A percentile compares a stretch with the other conserved stretches of the same genome.
phyloP scores from a whole-genome alignment of 768 basidiomycete genomes.

The Candolleomyces aberdarensis region DNA sequence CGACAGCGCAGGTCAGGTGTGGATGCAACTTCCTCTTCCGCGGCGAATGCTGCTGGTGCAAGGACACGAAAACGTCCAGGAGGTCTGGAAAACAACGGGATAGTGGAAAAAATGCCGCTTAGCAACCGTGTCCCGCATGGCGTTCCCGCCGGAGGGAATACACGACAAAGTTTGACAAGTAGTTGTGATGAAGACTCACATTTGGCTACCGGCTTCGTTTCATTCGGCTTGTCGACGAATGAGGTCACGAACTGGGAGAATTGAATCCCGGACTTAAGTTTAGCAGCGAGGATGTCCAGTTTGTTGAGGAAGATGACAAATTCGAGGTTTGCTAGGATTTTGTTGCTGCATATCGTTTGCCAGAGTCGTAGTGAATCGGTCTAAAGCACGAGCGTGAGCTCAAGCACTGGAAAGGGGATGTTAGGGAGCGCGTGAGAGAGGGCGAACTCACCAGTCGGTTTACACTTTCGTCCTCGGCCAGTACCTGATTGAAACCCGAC shows the following conservation, averaged over 20 bases:
- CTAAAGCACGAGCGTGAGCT: constrained; percentile 21
- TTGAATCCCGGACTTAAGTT: constrained; percentile 47
- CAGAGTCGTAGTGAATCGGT: constrained; percentile 57
- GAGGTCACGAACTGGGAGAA: constrained; percentile 56
- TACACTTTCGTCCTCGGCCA: constrained; percentile 53
- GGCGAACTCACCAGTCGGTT: constrained; percentile 54
- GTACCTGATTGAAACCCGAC: constrained; percentile 61
- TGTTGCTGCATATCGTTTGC: constrained; percentile 59
- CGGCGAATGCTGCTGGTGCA: constrained; percentile 50
- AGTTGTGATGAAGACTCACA: constrained; percentile 36
- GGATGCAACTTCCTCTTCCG: constrained; percentile 46
- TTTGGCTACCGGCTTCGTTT: constrained; percentile 46
- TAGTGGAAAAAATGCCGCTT: not conserved
- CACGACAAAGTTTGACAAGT: constrained; percentile 3
- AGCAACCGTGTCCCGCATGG: no score
- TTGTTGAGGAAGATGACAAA: constrained; percentile 66
- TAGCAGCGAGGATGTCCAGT: constrained; percentile 53
- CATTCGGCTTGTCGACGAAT: constrained; percentile 51
- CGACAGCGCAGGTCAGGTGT: constrained; percentile 58
- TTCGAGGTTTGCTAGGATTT: constrained; percentile 48
- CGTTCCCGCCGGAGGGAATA: not conserved
- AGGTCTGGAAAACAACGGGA: constrained; percentile 36
- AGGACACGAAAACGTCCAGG: constrained; percentile 44
- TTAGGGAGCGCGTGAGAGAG: not conserved
- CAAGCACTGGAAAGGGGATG: not conserved